Percentiles rank a stretch among this genome's conserved stretches.
Evolutionary conservation across 495 filamentous ascomycete species (phyloP).

Genomic region (Penicillium paxilli): DNA sequence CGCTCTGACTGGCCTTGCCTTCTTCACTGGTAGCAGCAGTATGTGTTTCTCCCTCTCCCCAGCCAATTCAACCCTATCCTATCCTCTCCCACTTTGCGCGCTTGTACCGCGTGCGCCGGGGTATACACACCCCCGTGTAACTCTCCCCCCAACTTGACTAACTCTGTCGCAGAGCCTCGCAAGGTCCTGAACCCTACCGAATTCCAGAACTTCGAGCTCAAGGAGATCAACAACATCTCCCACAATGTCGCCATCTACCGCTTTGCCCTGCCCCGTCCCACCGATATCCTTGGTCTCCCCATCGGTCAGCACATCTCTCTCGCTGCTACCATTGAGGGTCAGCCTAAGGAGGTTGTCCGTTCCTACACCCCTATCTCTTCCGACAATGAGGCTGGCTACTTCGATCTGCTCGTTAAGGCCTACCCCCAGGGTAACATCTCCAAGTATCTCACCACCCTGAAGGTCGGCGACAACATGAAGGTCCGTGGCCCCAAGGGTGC

Average conservation of each 20-base stretch:
- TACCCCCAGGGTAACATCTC: conserved; percentile 97
- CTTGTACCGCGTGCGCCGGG: background rate
- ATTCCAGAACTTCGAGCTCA: conserved; percentile 87
- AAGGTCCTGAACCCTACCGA: conserved; percentile 83
- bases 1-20: conserved; percentile 15
- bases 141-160: conserved; percentile 7
- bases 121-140: background rate
- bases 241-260: conserved; percentile 99
- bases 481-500: conserved; percentile 93
- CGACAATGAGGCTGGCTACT: conserved; percentile 88
- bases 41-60: conserved; percentile 15
- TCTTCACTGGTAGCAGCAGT: conserved; percentile 25
- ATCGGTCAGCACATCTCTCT: conserved; percentile 99
- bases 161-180: conserved; percentile 54
- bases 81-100: background rate
- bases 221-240: conserved; percentile 88
- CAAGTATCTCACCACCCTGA: conserved; percentile 79
- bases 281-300: conserved; percentile 86
- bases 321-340: conserved; percentile 73
- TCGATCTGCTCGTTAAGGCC: conserved; percentile 96
- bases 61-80: too few relatives aligned
- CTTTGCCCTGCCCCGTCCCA: conserved; percentile 75
- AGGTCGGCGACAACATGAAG: conserved; percentile 83
- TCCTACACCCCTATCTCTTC: conserved; percentile 96
- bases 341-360: conserved; percentile 84